Conservation (phyloP, 2,329 filamentous ascomycete species). For the Pseudopithomyces maydicus region DNA sequence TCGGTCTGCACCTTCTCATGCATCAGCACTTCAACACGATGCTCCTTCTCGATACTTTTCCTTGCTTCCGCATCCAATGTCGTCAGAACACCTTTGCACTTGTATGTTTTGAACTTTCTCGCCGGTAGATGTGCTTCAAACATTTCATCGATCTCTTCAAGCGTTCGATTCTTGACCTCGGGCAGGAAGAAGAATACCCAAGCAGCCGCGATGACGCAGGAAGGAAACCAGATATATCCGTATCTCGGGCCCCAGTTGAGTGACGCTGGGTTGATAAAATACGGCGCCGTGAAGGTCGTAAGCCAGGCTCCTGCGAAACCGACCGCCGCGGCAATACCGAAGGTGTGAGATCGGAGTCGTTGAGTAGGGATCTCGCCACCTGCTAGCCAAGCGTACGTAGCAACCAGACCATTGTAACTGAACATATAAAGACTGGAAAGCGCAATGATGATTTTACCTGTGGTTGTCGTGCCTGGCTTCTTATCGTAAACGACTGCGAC, state of each 20-base stretch:
- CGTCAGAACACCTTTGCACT: slow-evolving; percentile 29
- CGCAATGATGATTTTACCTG: slow-evolving; percentile 57
- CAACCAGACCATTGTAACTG: slow-evolving; percentile 60
- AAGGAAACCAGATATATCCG: slow-evolving; percentile 60
- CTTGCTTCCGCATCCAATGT: slow-evolving; percentile 19
- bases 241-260: slow-evolving; percentile 65
- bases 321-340: slow-evolving; percentile 58
- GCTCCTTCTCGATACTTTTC: slow-evolving; percentile 32
- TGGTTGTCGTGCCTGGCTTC: slow-evolving; percentile 38
- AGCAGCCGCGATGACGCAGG: slow-evolving; percentile 34
- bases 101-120: slow-evolving; percentile 50
- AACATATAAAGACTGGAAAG: slow-evolving; percentile 61
- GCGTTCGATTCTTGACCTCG: slow-evolving; percentile 58
- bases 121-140: slow-evolving; percentile 49
- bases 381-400: slow-evolving; percentile 62
- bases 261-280: slow-evolving; percentile 62
- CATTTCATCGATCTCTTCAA: slow-evolving; percentile 64
- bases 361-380: slow-evolving; percentile 64
- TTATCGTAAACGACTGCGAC: slow-evolving; percentile 59
- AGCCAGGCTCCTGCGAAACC: slow-evolving; percentile 62
- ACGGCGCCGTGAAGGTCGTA: slow-evolving; percentile 63
- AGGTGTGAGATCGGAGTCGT: slow-evolving; percentile 61
- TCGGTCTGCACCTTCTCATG: slow-evolving; percentile 35
- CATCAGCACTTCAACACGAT: slow-evolving; percentile 28
- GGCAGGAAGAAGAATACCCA: slow-evolving; percentile 55